Percentiles rank a stretch among this genome's conserved stretches.
Conservation (phyloP, 2,329 filamentous ascomycete genomes). For the Cyphellophora attinorum region DNA sequence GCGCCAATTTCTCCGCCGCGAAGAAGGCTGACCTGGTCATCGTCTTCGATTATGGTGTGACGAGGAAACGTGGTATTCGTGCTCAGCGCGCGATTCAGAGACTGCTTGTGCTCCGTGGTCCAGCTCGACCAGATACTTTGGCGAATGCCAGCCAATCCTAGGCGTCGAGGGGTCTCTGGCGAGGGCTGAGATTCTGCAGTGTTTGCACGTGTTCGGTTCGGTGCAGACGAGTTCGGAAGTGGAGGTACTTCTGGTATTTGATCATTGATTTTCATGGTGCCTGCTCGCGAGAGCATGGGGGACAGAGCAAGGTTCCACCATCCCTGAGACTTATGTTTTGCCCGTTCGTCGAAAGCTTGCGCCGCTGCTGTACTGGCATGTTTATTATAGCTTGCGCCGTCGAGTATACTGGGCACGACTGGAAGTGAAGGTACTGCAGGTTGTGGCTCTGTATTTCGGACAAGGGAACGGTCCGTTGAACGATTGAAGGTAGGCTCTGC, state of each 20-base stretch:
- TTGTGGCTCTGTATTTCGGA: too few species aligned
- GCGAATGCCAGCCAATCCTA: slow-evolving; percentile 14
- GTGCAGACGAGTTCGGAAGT: too few species aligned
- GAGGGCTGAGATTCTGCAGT: slow-evolving; percentile 22
- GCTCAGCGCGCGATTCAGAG: not conserved
- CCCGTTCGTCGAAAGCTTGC: too few species aligned
- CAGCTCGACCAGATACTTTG: slow-evolving; percentile 18
- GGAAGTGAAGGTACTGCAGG: too few species aligned
- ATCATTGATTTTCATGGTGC: slow-evolving; percentile 18
- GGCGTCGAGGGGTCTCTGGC: slow-evolving; percentile 23
- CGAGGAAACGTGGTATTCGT: not conserved
- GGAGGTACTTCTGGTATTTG: too few species aligned
- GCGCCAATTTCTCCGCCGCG: not conserved
- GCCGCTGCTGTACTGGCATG: too few species aligned
- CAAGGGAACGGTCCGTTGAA: too few species aligned
- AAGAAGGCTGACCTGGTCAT: not conserved
- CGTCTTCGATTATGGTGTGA: not conserved
- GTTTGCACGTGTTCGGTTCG: not conserved
- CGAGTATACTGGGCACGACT: slow-evolving; percentile 27
- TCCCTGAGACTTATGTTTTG: slow-evolving; percentile 36
- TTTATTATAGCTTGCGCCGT: slow-evolving; percentile 20
- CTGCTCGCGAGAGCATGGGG: slow-evolving; percentile 30
- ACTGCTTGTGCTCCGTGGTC: slow-evolving; percentile 7
- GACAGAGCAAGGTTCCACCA: slow-evolving; percentile 42
- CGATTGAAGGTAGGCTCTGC: too few species aligned